phyloP scores from a whole-genome alignment of 108 stramenopile species.

The Pseudonitzschia delicatissima region DNA sequence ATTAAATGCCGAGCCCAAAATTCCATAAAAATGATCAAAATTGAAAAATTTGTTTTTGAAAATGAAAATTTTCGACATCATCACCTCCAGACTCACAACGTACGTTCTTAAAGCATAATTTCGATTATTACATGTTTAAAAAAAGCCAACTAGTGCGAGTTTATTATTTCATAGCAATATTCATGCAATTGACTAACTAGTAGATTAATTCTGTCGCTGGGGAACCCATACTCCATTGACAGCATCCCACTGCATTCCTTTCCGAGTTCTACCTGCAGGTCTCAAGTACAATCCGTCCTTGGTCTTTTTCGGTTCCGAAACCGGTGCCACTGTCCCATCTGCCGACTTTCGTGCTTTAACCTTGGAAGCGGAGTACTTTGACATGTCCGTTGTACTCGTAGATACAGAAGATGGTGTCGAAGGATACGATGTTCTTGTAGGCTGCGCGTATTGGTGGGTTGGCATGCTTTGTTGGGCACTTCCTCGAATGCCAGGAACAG shows the following conservation, averaged over 20 bases:
- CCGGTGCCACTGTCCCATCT: slow-evolving; percentile 78
- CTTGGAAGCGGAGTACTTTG: slow-evolving; percentile 65
- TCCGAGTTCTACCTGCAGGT: slow-evolving; percentile 70
- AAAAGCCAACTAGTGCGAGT: no score
- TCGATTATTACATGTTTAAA: no score
- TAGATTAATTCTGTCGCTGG: slow-evolving; percentile 10
- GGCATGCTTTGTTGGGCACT: slow-evolving; percentile 26
- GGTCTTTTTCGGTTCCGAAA: slow-evolving; percentile 53
- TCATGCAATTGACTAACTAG: no score
- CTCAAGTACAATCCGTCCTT: slow-evolving; percentile 65
- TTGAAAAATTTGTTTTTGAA: no score
- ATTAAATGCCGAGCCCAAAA: no score
- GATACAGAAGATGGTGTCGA: neutral
- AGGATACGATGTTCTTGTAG: neutral
- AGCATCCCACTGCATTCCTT: slow-evolving; percentile 85
- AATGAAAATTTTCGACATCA: no score
- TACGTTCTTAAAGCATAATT: no score
- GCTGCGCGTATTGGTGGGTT: slow-evolving; percentile 4
- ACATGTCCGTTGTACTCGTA: slow-evolving; percentile 12
- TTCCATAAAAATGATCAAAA: no score
- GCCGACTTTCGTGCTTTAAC: slow-evolving; percentile 48
- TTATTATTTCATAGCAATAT: no score
- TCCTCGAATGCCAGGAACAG: slow-evolving; percentile 24
- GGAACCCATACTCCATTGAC: slow-evolving; percentile 75
- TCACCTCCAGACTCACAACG: no score